Evolutionary conservation across 345 rosid genomes (phyloP).

Genomic region (Corchorus capsularis): DNA sequence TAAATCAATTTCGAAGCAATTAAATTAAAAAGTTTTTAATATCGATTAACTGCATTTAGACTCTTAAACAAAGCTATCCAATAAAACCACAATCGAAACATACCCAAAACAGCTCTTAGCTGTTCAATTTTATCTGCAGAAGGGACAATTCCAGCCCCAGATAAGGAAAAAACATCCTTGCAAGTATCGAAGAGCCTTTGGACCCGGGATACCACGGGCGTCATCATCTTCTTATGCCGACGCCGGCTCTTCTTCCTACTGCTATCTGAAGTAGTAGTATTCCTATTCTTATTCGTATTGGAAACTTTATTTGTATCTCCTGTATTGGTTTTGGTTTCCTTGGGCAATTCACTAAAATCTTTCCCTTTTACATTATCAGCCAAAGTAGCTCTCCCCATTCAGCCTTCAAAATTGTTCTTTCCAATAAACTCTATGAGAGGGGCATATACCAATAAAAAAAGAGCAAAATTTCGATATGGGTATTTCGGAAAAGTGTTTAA

Average conservation of each 20-base stretch:
- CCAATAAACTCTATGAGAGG: neutral
- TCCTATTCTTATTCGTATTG: slow-evolving; percentile 16
- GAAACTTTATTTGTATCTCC: slow-evolving; percentile 17
- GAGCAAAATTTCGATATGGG: slow-evolving; percentile 22
- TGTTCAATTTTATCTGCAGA: slow-evolving; percentile 55
- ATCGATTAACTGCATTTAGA: slow-evolving; percentile 1
- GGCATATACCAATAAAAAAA: neutral
- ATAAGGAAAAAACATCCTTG: slow-evolving; percentile 58
- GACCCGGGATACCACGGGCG: slow-evolving; percentile 34
- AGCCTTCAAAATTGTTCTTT: slow-evolving; percentile 11
- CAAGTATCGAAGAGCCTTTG: slow-evolving; percentile 76
- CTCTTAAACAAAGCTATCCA: neutral
- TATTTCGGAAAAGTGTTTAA: neutral
- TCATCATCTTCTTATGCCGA: slow-evolving; percentile 29
- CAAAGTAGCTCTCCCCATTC: slow-evolving; percentile 60
- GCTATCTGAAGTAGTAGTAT: slow-evolving; percentile 17
- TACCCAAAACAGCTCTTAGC: slow-evolving; percentile 76
- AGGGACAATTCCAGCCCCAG: slow-evolving; percentile 62
- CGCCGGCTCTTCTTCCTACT: slow-evolving; percentile 44
- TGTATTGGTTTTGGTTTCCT: slow-evolving; percentile 28
- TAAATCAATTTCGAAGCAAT: neutral
- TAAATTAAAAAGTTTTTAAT: neutral
- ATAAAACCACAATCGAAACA: slow-evolving; percentile 15
- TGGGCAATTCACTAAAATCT: slow-evolving; percentile 38
- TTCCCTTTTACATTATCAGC: slow-evolving; percentile 40